These are phyloP conservation scores for Eimeria nieschulzi DNA, from an alignment of 169 alveolate genomes.

Conservation along the genomic window DNA sequence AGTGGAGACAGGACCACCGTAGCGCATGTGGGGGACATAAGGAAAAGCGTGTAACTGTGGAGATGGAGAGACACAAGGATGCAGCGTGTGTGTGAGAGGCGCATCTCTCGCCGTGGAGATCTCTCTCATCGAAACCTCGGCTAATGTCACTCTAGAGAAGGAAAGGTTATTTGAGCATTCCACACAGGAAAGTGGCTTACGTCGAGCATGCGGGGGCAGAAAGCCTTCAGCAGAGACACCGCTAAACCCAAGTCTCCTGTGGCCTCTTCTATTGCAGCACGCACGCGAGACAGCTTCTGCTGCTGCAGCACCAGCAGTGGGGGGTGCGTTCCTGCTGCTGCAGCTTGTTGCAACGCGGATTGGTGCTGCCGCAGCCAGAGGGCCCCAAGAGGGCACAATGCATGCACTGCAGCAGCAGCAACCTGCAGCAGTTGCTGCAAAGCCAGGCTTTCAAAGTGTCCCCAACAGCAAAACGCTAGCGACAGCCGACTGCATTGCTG, in stretches of 20 bases:
- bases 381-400: slow-evolving; percentile 40
- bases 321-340: slow-evolving; percentile 23
- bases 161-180: no score
- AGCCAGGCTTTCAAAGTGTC: slow-evolving; percentile 41
- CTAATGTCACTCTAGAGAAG: no score
- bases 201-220: slow-evolving; percentile 37
- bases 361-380: slow-evolving; percentile 46
- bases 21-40: no score
- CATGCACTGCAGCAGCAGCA: slow-evolving; percentile 65
- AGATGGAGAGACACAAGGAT: not conserved
- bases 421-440: slow-evolving; percentile 47
- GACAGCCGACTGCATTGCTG: slow-evolving; percentile 65
- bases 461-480: slow-evolving; percentile 56
- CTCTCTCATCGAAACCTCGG: no score
- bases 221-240: slow-evolving; percentile 37
- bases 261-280: slow-evolving; percentile 65
- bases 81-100: not conserved
- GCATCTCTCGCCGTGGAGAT: not conserved
- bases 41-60: no score
- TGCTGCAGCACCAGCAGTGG: slow-evolving; percentile 59
- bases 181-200: not conserved
- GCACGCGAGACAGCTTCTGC: slow-evolving; percentile 63
- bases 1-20: no score
- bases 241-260: slow-evolving; percentile 50
- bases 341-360: slow-evolving; percentile 16